A percentile compares a stretch with the other conserved stretches of the same genome.
These are phyloP conservation scores for Suillus sp. DNA, from an alignment of 768 basidiomycete species.

Conservation along the genomic window DNA sequence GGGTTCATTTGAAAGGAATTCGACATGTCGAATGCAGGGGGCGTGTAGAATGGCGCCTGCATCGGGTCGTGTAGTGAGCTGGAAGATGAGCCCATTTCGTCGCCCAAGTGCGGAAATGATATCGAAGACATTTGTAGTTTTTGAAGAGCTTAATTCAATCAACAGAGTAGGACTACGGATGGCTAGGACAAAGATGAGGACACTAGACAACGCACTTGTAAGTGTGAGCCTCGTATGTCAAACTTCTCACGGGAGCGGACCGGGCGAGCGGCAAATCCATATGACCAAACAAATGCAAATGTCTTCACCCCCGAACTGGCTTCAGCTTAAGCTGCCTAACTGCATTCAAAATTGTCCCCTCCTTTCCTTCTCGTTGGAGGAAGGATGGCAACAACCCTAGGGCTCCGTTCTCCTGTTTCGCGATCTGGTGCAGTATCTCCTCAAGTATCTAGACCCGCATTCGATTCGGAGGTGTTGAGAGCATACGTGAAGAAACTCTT, in stretches of 20 bases:
- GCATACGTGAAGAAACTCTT: slow-evolving; percentile 84
- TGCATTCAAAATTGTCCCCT: background rate
- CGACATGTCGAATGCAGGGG: slow-evolving; percentile 58
- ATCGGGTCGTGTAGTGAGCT: slow-evolving; percentile 37
- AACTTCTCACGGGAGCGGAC: slow-evolving; percentile 5
- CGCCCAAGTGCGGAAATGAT: slow-evolving; percentile 54
- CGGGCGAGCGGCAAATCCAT: slow-evolving; percentile 23
- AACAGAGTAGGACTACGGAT: background rate
- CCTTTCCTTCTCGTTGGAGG: slow-evolving; percentile 6
- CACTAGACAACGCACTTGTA: background rate
- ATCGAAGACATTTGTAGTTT: slow-evolving; percentile 60
- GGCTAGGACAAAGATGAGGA: slow-evolving; percentile 1
- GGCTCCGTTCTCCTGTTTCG: slow-evolving; percentile 61
- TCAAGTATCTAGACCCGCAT: slow-evolving; percentile 48
- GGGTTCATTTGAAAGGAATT: slow-evolving; percentile 82
- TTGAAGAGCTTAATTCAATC: background rate
- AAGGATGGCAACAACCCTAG: slow-evolving; percentile 32
- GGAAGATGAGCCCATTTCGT: slow-evolving; percentile 37
- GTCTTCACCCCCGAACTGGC: background rate
- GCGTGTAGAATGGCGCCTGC: slow-evolving; percentile 51
- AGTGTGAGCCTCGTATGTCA: background rate
- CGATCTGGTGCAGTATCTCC: slow-evolving; percentile 62
- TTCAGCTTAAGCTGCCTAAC: too few species aligned
- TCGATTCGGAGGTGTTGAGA: slow-evolving; percentile 73
- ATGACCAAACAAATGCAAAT: slow-evolving; percentile 27